Percentiles rank a stretch among this genome's conserved stretches.
These are phyloP conservation scores for Ambrosiella xylebori DNA, from an alignment of 2,329 filamentous ascomycete genomes.

Conservation along the genomic window DNA sequence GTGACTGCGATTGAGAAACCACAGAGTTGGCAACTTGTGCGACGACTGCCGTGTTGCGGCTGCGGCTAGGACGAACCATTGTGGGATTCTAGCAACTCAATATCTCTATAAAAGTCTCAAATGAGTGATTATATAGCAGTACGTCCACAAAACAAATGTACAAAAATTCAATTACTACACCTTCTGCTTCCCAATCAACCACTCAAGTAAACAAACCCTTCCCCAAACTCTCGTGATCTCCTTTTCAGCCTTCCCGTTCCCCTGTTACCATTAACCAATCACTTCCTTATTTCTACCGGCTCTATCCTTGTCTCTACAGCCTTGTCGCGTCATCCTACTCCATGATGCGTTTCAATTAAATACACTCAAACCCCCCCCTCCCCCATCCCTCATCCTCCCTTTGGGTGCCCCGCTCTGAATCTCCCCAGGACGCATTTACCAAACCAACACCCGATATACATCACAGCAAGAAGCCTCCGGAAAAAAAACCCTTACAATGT, in stretches of 20 bases:
- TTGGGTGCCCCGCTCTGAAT: neutral
- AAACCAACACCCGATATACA: too few relatives aligned
- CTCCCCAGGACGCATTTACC: neutral
- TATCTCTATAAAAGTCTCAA: neutral
- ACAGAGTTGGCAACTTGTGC: neutral
- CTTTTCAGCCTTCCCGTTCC: neutral
- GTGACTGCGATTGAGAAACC: neutral
- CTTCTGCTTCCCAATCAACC: neutral
- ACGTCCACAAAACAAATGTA: neutral
- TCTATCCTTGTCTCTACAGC: neutral
- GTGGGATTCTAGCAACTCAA: neutral
- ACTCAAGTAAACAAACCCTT: neutral
- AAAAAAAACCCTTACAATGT: too few relatives aligned
- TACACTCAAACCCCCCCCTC: neutral
- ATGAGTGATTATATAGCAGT: neutral
- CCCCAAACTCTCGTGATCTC: neutral
- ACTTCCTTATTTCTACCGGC: neutral
- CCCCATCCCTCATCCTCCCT: neutral
- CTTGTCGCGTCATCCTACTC: neutral
- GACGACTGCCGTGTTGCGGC: slow-evolving; percentile 1
- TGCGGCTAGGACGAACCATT: slow-evolving; percentile 12
- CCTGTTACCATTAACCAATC: neutral
- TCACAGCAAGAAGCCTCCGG: too few relatives aligned
- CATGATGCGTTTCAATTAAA: slow-evolving; percentile 9
- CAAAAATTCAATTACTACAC: neutral